Conservation (phyloP, 768 basidiomycete species). For the Infundibulicybe gibba region DNA sequence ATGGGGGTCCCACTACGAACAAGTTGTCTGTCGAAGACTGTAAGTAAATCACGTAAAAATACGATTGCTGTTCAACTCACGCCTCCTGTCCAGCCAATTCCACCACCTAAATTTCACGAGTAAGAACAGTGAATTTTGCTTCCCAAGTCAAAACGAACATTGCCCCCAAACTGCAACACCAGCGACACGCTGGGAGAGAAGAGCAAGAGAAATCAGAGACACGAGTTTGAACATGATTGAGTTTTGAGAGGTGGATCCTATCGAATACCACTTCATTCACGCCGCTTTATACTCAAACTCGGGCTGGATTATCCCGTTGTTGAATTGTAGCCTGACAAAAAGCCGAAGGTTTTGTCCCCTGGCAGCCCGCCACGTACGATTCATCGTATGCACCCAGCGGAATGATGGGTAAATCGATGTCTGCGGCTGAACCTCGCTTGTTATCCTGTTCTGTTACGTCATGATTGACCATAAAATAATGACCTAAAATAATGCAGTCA, state of each 20-base stretch:
- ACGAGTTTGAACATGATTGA: not conserved
- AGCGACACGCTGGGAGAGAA: not conserved
- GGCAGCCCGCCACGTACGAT: not conserved
- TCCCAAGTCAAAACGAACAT: not conserved
- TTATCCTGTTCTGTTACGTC: no score
- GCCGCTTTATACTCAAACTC: not conserved
- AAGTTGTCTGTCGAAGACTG: not conserved
- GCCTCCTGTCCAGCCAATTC: not conserved
- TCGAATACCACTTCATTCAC: not conserved
- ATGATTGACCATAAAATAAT: no score
- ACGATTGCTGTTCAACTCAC: not conserved
- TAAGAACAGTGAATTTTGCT: not conserved
- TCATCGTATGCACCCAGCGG: not conserved
- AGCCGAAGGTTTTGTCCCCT: not conserved
- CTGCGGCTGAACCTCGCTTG: no score
- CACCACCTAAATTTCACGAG: not conserved
- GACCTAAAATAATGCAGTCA: no score
- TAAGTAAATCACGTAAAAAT: not conserved
- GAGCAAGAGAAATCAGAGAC: not conserved
- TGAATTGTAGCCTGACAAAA: not conserved
- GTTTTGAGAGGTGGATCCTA: not conserved
- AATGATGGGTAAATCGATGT: not conserved
- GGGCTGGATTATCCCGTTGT: no score
- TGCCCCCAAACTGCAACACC: not conserved
- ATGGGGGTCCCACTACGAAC: not conserved